These are phyloP conservation scores for Wolfiporia cocos DNA, from an alignment of 1,284 basidiomycete genomes.

Conservation along the genomic window DNA sequence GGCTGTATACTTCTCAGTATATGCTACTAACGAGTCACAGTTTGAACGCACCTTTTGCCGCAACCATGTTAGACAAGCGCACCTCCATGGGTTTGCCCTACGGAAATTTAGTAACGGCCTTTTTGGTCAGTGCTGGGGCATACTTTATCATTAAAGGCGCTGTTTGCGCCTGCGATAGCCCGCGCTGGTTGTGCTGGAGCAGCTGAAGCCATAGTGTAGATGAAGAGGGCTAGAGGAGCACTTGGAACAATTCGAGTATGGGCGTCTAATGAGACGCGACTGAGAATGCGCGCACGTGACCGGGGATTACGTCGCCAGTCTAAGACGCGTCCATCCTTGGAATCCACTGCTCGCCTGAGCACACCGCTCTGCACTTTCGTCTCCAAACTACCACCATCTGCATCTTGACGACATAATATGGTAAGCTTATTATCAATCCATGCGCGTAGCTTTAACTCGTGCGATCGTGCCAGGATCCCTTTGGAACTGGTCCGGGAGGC, in stretches of 20 bases:
- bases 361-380: too few relatives aligned
- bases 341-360: too few relatives aligned
- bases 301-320: conserved; percentile 13
- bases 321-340: conserved; percentile 1
- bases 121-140: too few relatives aligned
- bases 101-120: too few relatives aligned
- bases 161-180: conserved; percentile 44
- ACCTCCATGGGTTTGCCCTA: conserved; percentile 93
- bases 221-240: conserved; percentile 2
- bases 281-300: conserved; percentile 15
- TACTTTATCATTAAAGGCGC: conserved; percentile 81
- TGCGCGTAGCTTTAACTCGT: too few relatives aligned
- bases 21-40: conserved; percentile 5
- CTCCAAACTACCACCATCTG: background rate
- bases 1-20: conserved; percentile 42
- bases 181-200: conserved; percentile 26
- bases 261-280: conserved; percentile 1
- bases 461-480: conserved; percentile 49
- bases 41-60: conserved; percentile 77
- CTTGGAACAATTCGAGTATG: background rate
- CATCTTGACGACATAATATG: conserved; percentile 46
- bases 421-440: too few relatives aligned
- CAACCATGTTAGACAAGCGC: conserved; percentile 91
- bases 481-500: conserved; percentile 39
- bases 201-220: conserved; percentile 37